These are phyloP conservation scores for Diplodia intermedia DNA, from an alignment of 2,329 filamentous ascomycete genomes.

Conservation along the genomic window DNA sequence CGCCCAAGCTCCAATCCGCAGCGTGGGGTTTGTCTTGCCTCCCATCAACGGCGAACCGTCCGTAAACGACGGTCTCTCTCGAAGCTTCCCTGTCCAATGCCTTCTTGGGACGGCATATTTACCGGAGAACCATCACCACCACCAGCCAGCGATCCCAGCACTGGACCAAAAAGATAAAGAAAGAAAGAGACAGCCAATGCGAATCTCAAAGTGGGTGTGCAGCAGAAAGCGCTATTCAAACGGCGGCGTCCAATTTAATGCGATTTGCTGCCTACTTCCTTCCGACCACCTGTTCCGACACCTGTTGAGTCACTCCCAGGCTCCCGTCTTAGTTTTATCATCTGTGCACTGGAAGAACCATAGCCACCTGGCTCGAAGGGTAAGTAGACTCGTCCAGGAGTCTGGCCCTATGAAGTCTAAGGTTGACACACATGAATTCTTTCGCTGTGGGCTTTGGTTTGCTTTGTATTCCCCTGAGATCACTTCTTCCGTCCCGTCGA, in stretches of 20 bases:
- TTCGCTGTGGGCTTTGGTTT: too few species aligned
- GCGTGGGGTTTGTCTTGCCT: not conserved
- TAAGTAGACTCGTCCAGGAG: not conserved
- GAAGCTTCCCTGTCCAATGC: not conserved
- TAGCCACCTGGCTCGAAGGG: too few species aligned
- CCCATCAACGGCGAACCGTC: not conserved
- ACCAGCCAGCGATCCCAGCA: not conserved
- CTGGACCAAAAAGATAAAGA: not conserved
- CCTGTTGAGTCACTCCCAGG: not conserved
- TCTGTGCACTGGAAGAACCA: not conserved
- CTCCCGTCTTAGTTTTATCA: not conserved
- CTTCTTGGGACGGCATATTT: not conserved
- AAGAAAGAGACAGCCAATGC: not conserved
- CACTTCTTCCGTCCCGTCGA: too few species aligned
- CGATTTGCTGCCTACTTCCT: not conserved
- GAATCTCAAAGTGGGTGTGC: not conserved
- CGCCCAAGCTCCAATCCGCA: constrained; percentile 2
- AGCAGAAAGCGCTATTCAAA: not conserved
- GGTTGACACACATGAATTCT: too few species aligned
- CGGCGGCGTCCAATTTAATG: not conserved
- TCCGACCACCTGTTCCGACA: not conserved
- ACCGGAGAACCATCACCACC: not conserved
- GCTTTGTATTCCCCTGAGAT: too few species aligned
- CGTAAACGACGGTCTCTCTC: not conserved
- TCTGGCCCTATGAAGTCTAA: not conserved